These are phyloP conservation scores for Trametes meyenii DNA, from an alignment of 768 basidiomycete genomes.

Conservation along the genomic window DNA sequence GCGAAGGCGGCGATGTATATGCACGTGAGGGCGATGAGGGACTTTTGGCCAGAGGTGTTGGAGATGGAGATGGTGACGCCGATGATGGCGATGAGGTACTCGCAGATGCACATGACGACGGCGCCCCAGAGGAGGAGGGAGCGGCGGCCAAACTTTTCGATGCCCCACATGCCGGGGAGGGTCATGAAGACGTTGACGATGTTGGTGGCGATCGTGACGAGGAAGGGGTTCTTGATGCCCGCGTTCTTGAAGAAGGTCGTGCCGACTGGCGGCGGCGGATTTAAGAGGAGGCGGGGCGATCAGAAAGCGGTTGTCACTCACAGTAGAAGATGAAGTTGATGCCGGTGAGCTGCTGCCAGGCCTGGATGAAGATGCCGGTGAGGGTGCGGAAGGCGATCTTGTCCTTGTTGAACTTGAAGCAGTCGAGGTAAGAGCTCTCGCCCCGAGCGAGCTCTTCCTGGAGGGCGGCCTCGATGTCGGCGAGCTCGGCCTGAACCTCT, in stretches of 20 bases:
- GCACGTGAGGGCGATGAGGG: slow-evolving; percentile 55
- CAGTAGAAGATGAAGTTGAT: slow-evolving; percentile 66
- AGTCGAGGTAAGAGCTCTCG: slow-evolving; percentile 61
- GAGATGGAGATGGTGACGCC: slow-evolving; percentile 46
- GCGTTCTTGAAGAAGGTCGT: slow-evolving; percentile 47
- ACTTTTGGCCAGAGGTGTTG: slow-evolving; percentile 56
- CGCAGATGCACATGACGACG: slow-evolving; percentile 79
- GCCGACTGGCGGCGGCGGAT: slow-evolving; percentile 30
- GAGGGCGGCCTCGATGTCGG: slow-evolving; percentile 59
- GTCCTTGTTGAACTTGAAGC: slow-evolving; percentile 51
- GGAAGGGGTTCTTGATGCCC: slow-evolving; percentile 44
- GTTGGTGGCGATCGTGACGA: slow-evolving; percentile 65
- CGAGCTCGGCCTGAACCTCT: slow-evolving; percentile 48
- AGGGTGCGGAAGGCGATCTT: slow-evolving; percentile 70
- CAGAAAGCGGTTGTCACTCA: background rate
- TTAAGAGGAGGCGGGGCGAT: background rate
- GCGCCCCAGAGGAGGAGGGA: slow-evolving; percentile 76
- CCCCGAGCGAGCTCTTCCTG: slow-evolving; percentile 62
- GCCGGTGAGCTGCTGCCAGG: slow-evolving; percentile 75
- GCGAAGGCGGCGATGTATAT: slow-evolving; percentile 44
- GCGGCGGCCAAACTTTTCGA: slow-evolving; percentile 81
- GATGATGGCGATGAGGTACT: slow-evolving; percentile 73
- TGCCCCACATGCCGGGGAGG: slow-evolving; percentile 72
- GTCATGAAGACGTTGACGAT: slow-evolving; percentile 79
- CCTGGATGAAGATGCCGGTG: slow-evolving; percentile 78